Base-by-base conservation (phyloP, 2,329 filamentous ascomycete genomes). In the Chaetomium olivaceum region DNA sequence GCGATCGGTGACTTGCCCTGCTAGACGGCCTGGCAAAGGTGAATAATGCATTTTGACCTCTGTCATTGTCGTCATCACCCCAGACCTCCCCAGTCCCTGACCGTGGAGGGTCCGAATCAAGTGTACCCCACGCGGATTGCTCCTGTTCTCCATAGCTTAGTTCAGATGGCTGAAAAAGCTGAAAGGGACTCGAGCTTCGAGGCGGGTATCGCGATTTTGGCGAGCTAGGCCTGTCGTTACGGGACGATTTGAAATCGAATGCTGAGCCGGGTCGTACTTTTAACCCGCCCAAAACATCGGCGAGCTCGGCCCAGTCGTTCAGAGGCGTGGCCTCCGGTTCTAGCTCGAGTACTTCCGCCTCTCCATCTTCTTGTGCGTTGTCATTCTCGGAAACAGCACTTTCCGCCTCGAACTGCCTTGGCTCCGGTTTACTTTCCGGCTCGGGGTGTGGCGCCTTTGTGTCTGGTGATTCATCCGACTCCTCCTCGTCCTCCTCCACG, bases 121-220 rank as follows among this genome's bases (percentile, higher is more conserved):
- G 9, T 9, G 29, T 31, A 3, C 29, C 21, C 43, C 27, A 36
- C 11, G 52, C 57, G 9, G 23, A 57, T 8, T 52, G 27, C 2
- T 63, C 62, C 33, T 58, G 23, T 14, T 64, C 65, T 4, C 50
- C 64, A 8, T 62, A 57, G 6, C 43, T 43, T n/a, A 63, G 25
- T 19, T 69, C 65, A 5, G 61, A 36, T 1, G 52, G 25, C 5
- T 69, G 52, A 5, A 62, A 50, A n/a, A 64, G 14, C 0, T 25
- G 58, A 5, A 62, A 39, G 8, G 62, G 58, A 12, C 64, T 65
- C 2, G 50, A n/a, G 23, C 56, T 63, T 23, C 67, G 64, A 0
- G 66, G 66, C 56, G 58, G 58, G 31, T 72, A 70, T 1, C 63
- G 60, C 9, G 68, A 70, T 43, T 72, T 72, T 27, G 68, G 65